Conservation (phyloP, 148 eudicot genomes). For the Fagopyrum esculentum region DNA sequence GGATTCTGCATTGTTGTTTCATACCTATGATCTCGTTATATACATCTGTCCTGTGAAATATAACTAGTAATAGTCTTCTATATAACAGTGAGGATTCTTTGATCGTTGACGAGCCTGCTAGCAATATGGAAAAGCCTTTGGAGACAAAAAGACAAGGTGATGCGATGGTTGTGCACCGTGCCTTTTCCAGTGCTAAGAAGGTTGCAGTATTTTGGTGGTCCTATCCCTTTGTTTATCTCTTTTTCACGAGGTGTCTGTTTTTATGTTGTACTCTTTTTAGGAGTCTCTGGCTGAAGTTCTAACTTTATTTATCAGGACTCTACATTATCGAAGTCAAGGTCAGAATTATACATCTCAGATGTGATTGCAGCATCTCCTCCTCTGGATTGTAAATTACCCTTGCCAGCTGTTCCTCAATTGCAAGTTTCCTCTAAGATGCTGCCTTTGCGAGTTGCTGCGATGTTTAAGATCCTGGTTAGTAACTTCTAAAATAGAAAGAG, state of each 20-base stretch:
- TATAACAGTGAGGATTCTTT: conserved; percentile 53
- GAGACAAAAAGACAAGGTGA: conserved; percentile 83
- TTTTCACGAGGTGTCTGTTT: neutral
- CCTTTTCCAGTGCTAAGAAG: conserved; percentile 77
- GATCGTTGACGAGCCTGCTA: conserved; percentile 30
- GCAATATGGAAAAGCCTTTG: conserved; percentile 27
- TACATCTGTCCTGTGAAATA: neutral
- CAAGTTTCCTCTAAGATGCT: conserved; percentile 55
- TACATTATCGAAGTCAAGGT: conserved; percentile 53
- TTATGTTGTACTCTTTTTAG: neutral
- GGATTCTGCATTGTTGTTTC: conserved; percentile 13
- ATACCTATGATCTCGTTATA: neutral
- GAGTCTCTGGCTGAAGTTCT: conserved; percentile 7
- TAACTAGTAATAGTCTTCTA: neutral
- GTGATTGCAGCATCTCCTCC: conserved; percentile 56
- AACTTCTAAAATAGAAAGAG: neutral
- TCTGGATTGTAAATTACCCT: conserved; percentile 22
- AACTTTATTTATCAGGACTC: conserved; percentile 35
- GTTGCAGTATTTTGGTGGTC: conserved; percentile 24
- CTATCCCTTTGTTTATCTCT: neutral
- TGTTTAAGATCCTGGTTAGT: conserved; percentile 91
- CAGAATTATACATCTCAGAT: conserved; percentile 67
- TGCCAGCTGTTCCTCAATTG: conserved; percentile 72
- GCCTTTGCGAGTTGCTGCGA: conserved; percentile 75
- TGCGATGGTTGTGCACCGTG: conserved; percentile 92